phyloP scores from a whole-genome alignment of 225 moss, liverwort and hornwort species.

The Physcomitrium patens region DNA sequence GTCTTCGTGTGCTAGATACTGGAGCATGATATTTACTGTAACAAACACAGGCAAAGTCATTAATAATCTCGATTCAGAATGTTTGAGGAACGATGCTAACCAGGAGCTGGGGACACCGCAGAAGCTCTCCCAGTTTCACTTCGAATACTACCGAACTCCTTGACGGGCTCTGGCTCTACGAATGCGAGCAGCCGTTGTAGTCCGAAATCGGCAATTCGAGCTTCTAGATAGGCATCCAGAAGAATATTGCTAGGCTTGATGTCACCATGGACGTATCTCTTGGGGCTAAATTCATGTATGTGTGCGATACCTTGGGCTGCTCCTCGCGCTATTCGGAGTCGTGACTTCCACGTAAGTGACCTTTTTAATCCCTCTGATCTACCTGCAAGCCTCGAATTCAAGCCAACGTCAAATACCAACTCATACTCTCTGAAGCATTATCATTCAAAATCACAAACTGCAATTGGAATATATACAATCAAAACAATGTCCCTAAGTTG shows the following conservation, averaged over 20 bases:
- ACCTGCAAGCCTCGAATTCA: slow-evolving; percentile 19
- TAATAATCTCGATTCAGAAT: no score
- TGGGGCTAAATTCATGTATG: slow-evolving; percentile 51
- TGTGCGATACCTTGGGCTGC: slow-evolving; percentile 56
- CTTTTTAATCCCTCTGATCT: slow-evolving; percentile 30
- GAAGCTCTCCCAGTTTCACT: no score
- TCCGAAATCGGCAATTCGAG: slow-evolving; percentile 58
- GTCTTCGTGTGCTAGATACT: no score
- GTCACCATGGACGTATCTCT: slow-evolving; percentile 49
- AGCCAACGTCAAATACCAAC: no score
- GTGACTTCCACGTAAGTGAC: slow-evolving; percentile 34
- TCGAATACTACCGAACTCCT: neutral
- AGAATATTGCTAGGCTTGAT: slow-evolving; percentile 46
- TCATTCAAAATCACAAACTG: no score
- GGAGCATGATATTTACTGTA: no score
- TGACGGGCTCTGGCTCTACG: slow-evolving; percentile 22
- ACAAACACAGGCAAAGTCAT: no score
- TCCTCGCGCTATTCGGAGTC: slow-evolving; percentile 46
- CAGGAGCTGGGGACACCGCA: no score
- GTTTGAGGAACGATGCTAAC: no score
- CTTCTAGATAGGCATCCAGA: slow-evolving; percentile 39
- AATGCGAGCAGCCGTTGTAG: slow-evolving; percentile 55
- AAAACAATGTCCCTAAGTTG: no score
- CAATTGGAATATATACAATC: no score
- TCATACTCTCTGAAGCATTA: no score